Base-by-base conservation (phyloP, 1,284 basidiomycete species). In the Tilletia caries region DNA sequence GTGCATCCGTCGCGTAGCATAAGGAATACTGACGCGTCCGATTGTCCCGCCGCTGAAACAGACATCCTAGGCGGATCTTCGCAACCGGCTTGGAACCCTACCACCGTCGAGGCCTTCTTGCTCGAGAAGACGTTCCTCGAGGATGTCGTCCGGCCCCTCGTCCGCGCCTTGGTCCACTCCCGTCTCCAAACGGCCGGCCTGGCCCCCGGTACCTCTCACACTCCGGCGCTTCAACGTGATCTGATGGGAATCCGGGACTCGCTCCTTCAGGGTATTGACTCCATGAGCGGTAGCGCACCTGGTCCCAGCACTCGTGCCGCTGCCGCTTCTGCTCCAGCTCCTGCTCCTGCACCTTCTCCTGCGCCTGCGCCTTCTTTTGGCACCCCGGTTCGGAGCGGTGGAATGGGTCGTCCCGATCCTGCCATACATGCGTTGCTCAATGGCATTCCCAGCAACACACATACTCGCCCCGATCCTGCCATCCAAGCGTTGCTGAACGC, bases 51-150 rank as follows among this genome's bases (percentile, higher is more conserved):
- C 37, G 37, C 37, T 41, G 8, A 10, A 6, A 41, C 48, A 50
- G 27, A 25, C 54, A 25, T 60, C 13, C 25, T 32, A 27, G 27
- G 54, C 54, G 54, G 25, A 10, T 18, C 54, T 18, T 18, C 25
- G 54, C 20, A 5, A 18, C 54, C 23, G 29, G 12, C 23, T 6
- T 60, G 54, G 54, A 60, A 10, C 54, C 54, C 54, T 4, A 29
- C 54, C 10, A 29, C 54, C 10, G 29, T 32, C 23, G 54, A 60
- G 20, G 54, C 54, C 1, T 25, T 32, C 32, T 12, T 60, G 20
- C 54, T 60, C 32, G 54, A 60, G 32, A 60, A 60, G 54, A 60
- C 54, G 23, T 60, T 60, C 27, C 23, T 60, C 27, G 54, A 60
- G 32, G 54, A 60, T 25, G 54, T 60, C 54, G 54, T 60, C 20